Evolutionary conservation across 805 yeast genomes (phyloP).

Genomic region (Wickerhamiella azymoides): DNA sequence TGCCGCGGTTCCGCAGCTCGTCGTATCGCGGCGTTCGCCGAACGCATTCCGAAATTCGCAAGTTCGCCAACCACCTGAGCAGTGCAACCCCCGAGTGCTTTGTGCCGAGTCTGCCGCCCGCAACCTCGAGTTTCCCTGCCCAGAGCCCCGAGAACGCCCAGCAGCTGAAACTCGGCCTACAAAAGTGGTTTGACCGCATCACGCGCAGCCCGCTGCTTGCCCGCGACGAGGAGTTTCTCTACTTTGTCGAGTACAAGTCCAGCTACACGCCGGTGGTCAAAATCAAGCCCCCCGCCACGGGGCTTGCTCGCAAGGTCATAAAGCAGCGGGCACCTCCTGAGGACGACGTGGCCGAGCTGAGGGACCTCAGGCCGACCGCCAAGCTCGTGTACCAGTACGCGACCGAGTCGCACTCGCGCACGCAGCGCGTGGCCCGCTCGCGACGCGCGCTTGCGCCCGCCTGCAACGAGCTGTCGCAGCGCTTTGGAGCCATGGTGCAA

Average conservation of each 20-base stretch:
- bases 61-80: slow-evolving; percentile 62
- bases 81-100: slow-evolving; percentile 83
- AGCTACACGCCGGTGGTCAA: slow-evolving; percentile 50
- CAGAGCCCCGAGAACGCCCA: slow-evolving; percentile 68
- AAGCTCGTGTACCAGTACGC: slow-evolving; percentile 55
- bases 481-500: slow-evolving; percentile 16
- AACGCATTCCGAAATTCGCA: slow-evolving; percentile 61
- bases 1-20: slow-evolving; percentile 63
- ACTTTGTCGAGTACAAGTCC: slow-evolving; percentile 68
- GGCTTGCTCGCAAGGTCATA: slow-evolving; percentile 73
- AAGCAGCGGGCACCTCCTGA: slow-evolving; percentile 88
- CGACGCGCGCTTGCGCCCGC: slow-evolving; percentile 39
- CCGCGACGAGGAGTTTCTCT: slow-evolving; percentile 76
- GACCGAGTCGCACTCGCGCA: slow-evolving; percentile 36
- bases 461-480: slow-evolving; percentile 39
- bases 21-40: slow-evolving; percentile 63
- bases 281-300: slow-evolving; percentile 59
- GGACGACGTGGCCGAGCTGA: slow-evolving; percentile 69
- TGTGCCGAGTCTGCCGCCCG: slow-evolving; percentile 73
- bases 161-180: slow-evolving; percentile 46
- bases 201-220: slow-evolving; percentile 63
- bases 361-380: slow-evolving; percentile 74
- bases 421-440: slow-evolving; percentile 40
- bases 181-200: slow-evolving; percentile 75
- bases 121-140: slow-evolving; percentile 66